Percentiles rank a stretch among this genome's conserved stretches.
phyloP scores from a whole-genome alignment of 352 stramenopile genomes.

The Pythium myriotylum region DNA sequence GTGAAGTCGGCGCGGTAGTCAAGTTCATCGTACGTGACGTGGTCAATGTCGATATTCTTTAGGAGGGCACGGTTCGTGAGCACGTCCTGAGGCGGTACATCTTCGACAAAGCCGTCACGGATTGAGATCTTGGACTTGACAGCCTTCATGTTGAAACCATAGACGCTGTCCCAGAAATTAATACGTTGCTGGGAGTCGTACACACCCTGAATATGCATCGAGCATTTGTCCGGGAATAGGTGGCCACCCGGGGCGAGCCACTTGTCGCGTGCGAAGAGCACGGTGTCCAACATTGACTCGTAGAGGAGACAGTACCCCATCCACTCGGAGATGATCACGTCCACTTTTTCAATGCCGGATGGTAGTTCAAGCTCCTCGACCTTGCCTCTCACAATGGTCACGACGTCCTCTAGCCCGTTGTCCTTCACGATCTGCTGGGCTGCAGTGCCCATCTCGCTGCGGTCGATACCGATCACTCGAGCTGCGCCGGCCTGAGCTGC shows the following conservation, averaged over 20 bases:
- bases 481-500: constrained; percentile 88
- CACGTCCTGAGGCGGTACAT: constrained; percentile 89
- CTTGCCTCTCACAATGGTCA: constrained; percentile 96
- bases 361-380: constrained; percentile 94
- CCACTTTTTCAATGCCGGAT: constrained; percentile 90
- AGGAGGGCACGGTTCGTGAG: constrained; percentile 89
- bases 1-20: constrained; percentile 92
- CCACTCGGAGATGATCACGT: constrained; percentile 99
- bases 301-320: constrained; percentile 99
- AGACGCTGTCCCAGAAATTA: constrained; percentile 97
- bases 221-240: constrained; percentile 97
- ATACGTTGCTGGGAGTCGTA: constrained; percentile 70
- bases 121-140: constrained; percentile 96
- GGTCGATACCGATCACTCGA: constrained; percentile 96
- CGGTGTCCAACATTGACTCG: constrained; percentile 99
- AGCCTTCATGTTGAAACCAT: constrained; percentile 98
- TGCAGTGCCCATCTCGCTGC: constrained; percentile 94
- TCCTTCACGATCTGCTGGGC: constrained; percentile 93
- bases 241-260: constrained; percentile 94
- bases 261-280: constrained; percentile 97
- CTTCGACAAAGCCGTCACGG: constrained; percentile 95
- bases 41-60: constrained; percentile 88
- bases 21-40: constrained; percentile 93
- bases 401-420: constrained; percentile 90
- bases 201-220: constrained; percentile 91